phyloP scores from a whole-genome alignment of 495 filamentous ascomycete genomes.

The Hypoxylon cercidicola region DNA sequence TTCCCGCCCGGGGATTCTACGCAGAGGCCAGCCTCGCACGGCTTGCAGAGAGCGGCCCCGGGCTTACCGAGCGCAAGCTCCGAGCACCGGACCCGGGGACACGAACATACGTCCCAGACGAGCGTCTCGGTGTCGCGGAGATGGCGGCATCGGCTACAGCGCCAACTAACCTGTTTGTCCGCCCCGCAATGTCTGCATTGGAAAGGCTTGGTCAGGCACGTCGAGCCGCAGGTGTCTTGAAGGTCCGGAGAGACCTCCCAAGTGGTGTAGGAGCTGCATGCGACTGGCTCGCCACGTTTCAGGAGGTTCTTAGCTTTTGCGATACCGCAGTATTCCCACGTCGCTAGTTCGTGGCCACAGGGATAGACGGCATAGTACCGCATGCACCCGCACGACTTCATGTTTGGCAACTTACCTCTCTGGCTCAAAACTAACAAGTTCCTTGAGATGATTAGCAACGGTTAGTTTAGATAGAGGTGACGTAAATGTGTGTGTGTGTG shows the following conservation, averaged over 20 bases:
- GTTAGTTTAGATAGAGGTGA: too few species aligned
- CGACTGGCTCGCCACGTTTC: neutral
- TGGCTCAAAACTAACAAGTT: too few species aligned
- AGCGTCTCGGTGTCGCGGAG: neutral
- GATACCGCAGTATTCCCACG: constrained; percentile 25
- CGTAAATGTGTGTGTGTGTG: too few species aligned
- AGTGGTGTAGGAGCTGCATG: neutral
- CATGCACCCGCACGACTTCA: constrained; percentile 20
- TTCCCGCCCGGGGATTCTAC: too few species aligned
- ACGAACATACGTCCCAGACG: constrained; percentile 15
- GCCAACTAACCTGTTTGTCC: constrained; percentile 28
- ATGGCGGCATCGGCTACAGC: constrained; percentile 6
- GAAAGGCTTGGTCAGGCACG: constrained; percentile 22
- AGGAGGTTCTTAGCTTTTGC: constrained; percentile 25
- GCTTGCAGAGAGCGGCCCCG: neutral
- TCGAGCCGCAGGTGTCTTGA: constrained; percentile 22
- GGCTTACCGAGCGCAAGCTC: constrained; percentile 11
- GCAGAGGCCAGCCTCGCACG: neutral
- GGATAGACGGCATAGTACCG: constrained; percentile 23
- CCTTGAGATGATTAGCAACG: too few species aligned
- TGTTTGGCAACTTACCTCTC: neutral
- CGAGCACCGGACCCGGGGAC: constrained; percentile 8
- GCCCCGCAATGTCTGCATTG: constrained; percentile 21
- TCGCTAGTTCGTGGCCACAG: constrained; percentile 20
- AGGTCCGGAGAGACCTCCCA: constrained; percentile 2